These are phyloP conservation scores for Potentilla sterilis DNA, from an alignment of 306 rosid genomes.

Conservation along the genomic window DNA sequence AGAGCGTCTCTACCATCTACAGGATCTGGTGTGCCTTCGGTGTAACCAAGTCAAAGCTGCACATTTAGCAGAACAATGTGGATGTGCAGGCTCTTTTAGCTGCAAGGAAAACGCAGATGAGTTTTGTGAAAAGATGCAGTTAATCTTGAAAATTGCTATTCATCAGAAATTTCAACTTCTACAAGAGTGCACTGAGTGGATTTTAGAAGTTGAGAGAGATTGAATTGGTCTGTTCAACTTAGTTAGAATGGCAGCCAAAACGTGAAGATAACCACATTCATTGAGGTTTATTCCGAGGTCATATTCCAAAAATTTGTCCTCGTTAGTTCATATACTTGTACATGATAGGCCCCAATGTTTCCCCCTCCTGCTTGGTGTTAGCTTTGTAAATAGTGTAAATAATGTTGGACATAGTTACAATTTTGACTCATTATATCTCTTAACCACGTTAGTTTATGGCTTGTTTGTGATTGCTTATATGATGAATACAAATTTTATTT, in stretches of 20 bases:
- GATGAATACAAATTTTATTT: no score
- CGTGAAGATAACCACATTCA: not conserved
- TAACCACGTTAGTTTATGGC: not conserved
- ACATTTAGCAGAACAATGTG: constrained; percentile 80
- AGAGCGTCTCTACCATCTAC: constrained; percentile 78
- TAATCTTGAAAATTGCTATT: constrained; percentile 59
- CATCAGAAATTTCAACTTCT: constrained; percentile 85
- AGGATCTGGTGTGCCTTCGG: constrained; percentile 66
- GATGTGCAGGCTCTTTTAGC: constrained; percentile 71
- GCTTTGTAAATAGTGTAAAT: not conserved
- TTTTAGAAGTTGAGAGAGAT: constrained; percentile 44
- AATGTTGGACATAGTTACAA: not conserved
- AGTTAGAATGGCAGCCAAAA: not conserved
- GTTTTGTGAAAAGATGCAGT: constrained; percentile 54
- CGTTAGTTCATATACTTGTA: not conserved
- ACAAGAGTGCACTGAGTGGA: constrained; percentile 76
- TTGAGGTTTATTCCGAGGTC: not conserved
- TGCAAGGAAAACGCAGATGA: constrained; percentile 61
- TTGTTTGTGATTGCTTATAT: no score
- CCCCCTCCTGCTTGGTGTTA: not conserved
- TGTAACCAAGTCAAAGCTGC: constrained; percentile 82
- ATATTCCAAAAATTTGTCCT: not conserved
- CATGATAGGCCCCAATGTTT: not conserved
- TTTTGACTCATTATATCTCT: not conserved
- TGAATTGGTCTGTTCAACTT: not conserved